Evolutionary conservation across 2,329 filamentous ascomycete species (phyloP).

Genomic region (Cryphonectria naterciae): DNA sequence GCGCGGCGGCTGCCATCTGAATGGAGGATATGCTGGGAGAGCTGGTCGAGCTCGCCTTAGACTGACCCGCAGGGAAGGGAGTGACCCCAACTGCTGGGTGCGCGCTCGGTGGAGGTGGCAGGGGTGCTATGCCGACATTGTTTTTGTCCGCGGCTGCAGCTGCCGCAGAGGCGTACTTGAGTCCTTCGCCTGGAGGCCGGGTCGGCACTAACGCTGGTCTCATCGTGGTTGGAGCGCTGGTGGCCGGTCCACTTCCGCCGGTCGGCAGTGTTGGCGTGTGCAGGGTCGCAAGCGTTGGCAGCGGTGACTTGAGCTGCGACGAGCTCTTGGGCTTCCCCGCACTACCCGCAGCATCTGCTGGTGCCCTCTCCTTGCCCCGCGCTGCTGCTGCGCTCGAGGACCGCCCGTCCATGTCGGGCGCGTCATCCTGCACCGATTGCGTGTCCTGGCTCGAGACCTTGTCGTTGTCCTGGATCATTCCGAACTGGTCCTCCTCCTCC

Average conservation of each 20-base stretch:
- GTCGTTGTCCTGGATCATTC: constrained; percentile 80
- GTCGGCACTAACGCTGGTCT: constrained; percentile 89
- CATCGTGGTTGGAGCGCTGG: constrained; percentile 66
- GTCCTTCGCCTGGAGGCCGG: constrained; percentile 81
- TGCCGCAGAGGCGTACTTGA: constrained; percentile 96
- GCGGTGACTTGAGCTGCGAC: constrained; percentile 87
- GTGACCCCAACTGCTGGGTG: constrained; percentile 44
- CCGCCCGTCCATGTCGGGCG: constrained; percentile 59
- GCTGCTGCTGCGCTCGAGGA: constrained; percentile 49
- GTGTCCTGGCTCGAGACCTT: constrained; percentile 93
- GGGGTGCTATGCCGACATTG: constrained; percentile 88
- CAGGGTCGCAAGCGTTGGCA: constrained; percentile 89
- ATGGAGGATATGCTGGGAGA: constrained; percentile 55
- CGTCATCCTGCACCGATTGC: constrained; percentile 88
- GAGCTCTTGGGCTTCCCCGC: constrained; percentile 73
- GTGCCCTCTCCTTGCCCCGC: constrained; percentile 56
- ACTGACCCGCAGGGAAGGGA: constrained; percentile 53
- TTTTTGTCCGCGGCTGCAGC: constrained; percentile 89
- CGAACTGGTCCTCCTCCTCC: constrained; percentile 87
- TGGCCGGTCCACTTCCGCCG: constrained; percentile 58
- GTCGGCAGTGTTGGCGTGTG: constrained; percentile 69
- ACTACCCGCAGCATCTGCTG: constrained; percentile 59
- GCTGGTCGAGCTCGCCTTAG: constrained; percentile 59
- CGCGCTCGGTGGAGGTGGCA: constrained; percentile 83
- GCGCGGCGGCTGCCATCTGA: constrained; percentile 48